Conservation (phyloP, 257 asterid species). For the Leonotis leonurus region DNA sequence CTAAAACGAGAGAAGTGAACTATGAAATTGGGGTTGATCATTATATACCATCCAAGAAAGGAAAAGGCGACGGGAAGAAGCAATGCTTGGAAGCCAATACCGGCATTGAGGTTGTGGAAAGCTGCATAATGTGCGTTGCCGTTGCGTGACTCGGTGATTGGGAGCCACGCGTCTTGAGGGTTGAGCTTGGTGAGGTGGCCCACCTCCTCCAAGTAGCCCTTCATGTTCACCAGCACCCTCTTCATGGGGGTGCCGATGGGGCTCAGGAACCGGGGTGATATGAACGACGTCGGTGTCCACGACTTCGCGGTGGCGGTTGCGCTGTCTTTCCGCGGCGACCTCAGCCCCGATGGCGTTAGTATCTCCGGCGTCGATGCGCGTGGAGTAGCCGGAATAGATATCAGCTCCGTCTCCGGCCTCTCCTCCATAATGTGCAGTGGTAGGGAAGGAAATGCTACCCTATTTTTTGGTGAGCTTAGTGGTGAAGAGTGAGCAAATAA, state of each 20-base stretch:
- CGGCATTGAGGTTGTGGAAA: constrained; percentile 94
- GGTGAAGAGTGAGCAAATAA: not conserved
- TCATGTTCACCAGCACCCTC: constrained; percentile 83
- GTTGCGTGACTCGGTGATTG: constrained; percentile 92
- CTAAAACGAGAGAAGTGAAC: too few relatives aligned
- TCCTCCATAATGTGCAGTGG: constrained; percentile 79
- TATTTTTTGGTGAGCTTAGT: too few relatives aligned
- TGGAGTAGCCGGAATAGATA: constrained; percentile 98
- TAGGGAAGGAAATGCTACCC: not conserved
- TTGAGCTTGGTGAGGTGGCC: constrained; percentile 94
- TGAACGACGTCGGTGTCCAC: constrained; percentile 96
- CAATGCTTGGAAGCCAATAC: constrained; percentile 92
- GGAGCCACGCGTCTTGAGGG: constrained; percentile 99
- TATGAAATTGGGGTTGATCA: not conserved
- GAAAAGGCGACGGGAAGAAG: constrained; percentile 92
- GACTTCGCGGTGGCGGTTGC: constrained; percentile 46
- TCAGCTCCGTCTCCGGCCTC: constrained; percentile 87
- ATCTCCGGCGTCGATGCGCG: constrained; percentile 96
- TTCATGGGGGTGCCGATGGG: constrained; percentile 99
- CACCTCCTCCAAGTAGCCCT: constrained; percentile 86
- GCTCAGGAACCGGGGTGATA: constrained; percentile 88
- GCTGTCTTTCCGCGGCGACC: constrained; percentile 62
- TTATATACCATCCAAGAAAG: constrained; percentile 97
- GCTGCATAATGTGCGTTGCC: constrained; percentile 97
- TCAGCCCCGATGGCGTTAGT: constrained; percentile 74